These are phyloP conservation scores for Psilocybe cyanescens DNA, from an alignment of 768 basidiomycete species.

Conservation along the genomic window DNA sequence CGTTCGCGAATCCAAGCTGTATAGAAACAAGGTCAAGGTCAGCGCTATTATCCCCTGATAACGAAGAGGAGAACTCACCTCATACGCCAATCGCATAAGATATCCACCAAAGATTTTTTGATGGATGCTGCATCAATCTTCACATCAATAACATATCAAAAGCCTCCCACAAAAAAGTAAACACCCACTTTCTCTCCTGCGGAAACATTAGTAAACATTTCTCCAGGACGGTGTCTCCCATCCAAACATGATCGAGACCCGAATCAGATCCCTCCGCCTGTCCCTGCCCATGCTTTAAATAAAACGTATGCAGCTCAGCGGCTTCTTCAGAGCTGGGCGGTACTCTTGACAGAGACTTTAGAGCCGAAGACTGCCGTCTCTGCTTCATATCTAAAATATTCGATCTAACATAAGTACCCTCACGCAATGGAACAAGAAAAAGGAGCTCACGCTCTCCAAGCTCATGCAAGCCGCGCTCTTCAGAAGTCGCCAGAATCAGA, in stretches of 20 bases:
- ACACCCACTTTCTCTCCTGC: conserved; percentile 77
- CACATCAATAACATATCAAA: background rate
- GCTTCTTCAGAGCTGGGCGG: conserved; percentile 78
- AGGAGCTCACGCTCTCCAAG: conserved; percentile 66
- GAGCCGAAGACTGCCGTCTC: conserved; percentile 54
- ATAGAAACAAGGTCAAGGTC: background rate
- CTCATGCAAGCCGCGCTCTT: conserved; percentile 63
- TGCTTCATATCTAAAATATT: conserved; percentile 57
- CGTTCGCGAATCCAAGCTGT: conserved; percentile 76
- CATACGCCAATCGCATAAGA: conserved; percentile 70
- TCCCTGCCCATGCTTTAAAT: conserved; percentile 56
- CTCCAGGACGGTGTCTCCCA: conserved; percentile 75
- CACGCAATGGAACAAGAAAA: background rate
- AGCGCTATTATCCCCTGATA: background rate
- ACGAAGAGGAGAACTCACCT: conserved; percentile 40
- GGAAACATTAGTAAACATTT: conserved; percentile 82
- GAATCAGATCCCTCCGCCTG: conserved; percentile 15
- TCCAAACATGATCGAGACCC: conserved; percentile 60
- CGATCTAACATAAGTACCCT: no score
- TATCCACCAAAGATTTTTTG: conserved; percentile 84
- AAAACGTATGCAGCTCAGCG: conserved; percentile 67
- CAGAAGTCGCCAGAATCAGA: conserved; percentile 58
- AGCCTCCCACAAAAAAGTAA: background rate
- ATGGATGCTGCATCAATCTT: conserved; percentile 55
- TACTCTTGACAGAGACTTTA: conserved; percentile 67